Conservation (phyloP, 495 filamentous ascomycete species). For the Neurospora sp. region DNA sequence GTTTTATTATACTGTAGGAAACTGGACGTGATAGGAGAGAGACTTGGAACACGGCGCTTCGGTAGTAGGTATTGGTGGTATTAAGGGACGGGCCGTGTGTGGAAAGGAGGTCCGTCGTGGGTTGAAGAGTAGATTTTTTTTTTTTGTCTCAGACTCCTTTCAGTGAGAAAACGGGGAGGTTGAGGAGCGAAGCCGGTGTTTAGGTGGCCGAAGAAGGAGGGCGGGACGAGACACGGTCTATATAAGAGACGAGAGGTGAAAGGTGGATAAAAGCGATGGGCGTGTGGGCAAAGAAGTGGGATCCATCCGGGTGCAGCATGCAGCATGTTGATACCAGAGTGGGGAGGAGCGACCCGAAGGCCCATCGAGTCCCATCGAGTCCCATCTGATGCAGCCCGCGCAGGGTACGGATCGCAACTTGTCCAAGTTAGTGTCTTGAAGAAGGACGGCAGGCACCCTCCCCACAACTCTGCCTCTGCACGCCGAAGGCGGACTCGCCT, state of each 20-base stretch:
- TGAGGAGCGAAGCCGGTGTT: background rate
- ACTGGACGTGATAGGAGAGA: background rate
- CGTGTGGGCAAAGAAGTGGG: background rate
- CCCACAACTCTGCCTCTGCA: background rate
- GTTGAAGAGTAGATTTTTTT: background rate
- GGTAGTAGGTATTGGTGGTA: background rate
- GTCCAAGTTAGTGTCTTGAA: background rate
- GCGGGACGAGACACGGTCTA: conserved; percentile 7
- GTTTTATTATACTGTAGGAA: background rate
- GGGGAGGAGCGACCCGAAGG: conserved; percentile 8
- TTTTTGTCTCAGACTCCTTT: background rate
- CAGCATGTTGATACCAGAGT: conserved; percentile 6
- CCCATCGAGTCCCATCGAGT: background rate
- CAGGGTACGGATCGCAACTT: background rate
- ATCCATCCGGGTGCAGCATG: background rate
- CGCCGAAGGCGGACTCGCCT: background rate
- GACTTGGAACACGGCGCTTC: background rate
- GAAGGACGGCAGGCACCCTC: background rate
- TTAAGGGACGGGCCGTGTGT: background rate
- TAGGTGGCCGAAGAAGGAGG: conserved; percentile 1
- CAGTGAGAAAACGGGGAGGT: background rate
- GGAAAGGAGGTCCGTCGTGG: background rate
- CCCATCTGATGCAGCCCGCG: background rate
- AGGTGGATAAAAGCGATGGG: conserved; percentile 4
- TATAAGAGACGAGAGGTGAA: conserved; percentile 4